Evolutionary conservation across 257 asterid species (phyloP), one percentile per base, ranked within the genome.

Genomic region (Nicotiana obtusifolia): DNA sequence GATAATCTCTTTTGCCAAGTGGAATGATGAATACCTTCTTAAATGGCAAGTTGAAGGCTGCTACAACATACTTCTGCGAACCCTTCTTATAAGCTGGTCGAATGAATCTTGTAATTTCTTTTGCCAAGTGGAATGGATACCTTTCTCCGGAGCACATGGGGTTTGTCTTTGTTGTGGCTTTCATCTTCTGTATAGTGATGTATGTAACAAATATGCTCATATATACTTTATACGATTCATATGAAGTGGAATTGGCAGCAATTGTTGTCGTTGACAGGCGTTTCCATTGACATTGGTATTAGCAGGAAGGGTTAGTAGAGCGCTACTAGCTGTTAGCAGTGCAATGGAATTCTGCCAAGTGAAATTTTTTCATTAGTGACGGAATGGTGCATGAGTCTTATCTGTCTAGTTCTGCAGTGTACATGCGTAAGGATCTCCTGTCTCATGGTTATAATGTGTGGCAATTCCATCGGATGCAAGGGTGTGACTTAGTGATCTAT

Each of bases 11-110:
- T 68, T 35, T 37, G 56, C 19, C 77, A n/a, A 68, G 77, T 68
- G 17, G 19, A 68, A 35, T 14, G 30, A 26, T 64, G n/a, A 35
- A 26, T 14, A 2, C 2, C 69, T 28, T 64, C 86, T 85, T 89
- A 81, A 95, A 93, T 80, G 94, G 90, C 71, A 88, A 89, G 86
- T 76, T 95, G 85, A 91, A 93, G 88, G 97, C 92, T 19, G 86
- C 92, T 47, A 93, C 97, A 1, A 98, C 95, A 16, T 93, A 93
- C 86, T 95, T 93, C 81, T 62, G 65, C 0, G 87, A 88, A 84
- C 89, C 91, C 8, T 26, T 64, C 10, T 80, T 22, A 54, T 31
- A 73, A 64, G 37, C 41, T 26, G 41, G 37, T 26, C n/a, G 37
- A 8, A 64, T 64, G 41, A 26, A 28, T 24, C 69, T 14, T 17